Percentiles rank a stretch among this genome's conserved stretches.
These are phyloP conservation scores for Flagelloscypha sp. DNA, from an alignment of 768 basidiomycete species.

Conservation along the genomic window DNA sequence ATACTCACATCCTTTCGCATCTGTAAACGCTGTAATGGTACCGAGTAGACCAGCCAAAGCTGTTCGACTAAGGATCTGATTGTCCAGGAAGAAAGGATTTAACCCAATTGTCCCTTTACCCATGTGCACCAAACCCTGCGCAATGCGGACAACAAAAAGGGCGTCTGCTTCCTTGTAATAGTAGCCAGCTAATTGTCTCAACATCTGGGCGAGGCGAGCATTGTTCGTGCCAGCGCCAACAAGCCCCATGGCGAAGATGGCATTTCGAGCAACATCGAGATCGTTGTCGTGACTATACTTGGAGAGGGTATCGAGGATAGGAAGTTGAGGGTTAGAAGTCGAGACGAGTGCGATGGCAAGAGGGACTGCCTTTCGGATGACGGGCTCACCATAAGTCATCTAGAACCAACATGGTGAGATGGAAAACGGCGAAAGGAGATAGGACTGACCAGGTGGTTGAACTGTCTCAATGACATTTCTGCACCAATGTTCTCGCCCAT, in stretches of 20 bases:
- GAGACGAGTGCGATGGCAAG: conserved; percentile 92
- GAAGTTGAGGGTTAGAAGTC: conserved; percentile 90
- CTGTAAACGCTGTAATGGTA: conserved; percentile 86
- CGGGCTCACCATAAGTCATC: conserved; percentile 98
- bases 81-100: conserved; percentile 94
- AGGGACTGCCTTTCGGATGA: conserved; percentile 87
- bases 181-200: conserved; percentile 94
- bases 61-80: conserved; percentile 80
- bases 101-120: conserved; percentile 97
- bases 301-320: conserved; percentile 92
- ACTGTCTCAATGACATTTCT: conserved; percentile 95
- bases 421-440: not conserved
- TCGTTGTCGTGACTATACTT: conserved; percentile 99
- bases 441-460: conserved; percentile 83
- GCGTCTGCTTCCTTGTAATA: conserved; percentile 97
- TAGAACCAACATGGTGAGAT: conserved; percentile 26
- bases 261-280: conserved; percentile 90
- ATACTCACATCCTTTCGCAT: conserved; percentile 83
- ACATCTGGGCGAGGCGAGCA: conserved; percentile 94
- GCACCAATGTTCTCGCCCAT: conserved; percentile 99
- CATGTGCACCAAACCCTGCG: conserved; percentile 97
- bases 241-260: conserved; percentile 98
- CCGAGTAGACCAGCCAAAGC: conserved; percentile 87
- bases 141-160: conserved; percentile 91
- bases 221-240: conserved; percentile 99